These are phyloP conservation scores for Phytopythium vexans DNA, from an alignment of 352 stramenopile genomes.

Conservation along the genomic window DNA sequence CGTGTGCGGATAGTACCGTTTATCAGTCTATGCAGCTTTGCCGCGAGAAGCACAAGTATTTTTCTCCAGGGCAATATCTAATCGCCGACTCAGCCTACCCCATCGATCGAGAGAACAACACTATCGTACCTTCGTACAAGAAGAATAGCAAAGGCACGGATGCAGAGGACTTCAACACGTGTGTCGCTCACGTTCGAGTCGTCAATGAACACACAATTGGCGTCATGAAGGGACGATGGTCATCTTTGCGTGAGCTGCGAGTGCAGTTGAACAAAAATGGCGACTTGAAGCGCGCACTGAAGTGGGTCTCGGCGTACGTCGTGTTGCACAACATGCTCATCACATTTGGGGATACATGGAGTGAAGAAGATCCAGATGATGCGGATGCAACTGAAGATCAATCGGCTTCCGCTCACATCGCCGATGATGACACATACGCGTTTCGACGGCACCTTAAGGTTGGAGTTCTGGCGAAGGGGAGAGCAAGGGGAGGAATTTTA, in stretches of 20 bases:
- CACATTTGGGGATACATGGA: slow-evolving; percentile 5
- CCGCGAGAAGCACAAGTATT: slow-evolving; percentile 5
- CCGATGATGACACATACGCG: slow-evolving; percentile 1
- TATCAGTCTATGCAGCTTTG: slow-evolving; percentile 11
- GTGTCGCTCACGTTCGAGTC: slow-evolving; percentile 11
- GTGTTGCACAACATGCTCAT: slow-evolving; percentile 8
- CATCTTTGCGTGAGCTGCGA: slow-evolving; percentile 10
- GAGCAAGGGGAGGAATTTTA: slow-evolving; percentile 1
- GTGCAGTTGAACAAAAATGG: slow-evolving; percentile 7
- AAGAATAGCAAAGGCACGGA: slow-evolving; percentile 2
- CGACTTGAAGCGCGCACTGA: background rate
- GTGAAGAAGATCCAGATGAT: slow-evolving; percentile 3
- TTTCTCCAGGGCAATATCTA: slow-evolving; percentile 8
- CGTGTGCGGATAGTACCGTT: slow-evolving; percentile 13
- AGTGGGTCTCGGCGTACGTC: slow-evolving; percentile 5
- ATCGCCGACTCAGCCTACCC: slow-evolving; percentile 12
- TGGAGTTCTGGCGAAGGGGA: background rate
- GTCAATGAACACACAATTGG: slow-evolving; percentile 17
- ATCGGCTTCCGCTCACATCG: no score
- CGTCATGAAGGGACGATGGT: slow-evolving; percentile 12
- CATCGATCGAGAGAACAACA: slow-evolving; percentile 3
- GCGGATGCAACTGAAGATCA: slow-evolving; percentile 1
- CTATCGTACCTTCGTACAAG: slow-evolving; percentile 11
- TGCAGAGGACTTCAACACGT: slow-evolving; percentile 12
- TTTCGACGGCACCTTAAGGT: slow-evolving; percentile 1